These are phyloP conservation scores for Rosellinia necatrix DNA, from an alignment of 2,329 filamentous ascomycete genomes.

Conservation along the genomic window DNA sequence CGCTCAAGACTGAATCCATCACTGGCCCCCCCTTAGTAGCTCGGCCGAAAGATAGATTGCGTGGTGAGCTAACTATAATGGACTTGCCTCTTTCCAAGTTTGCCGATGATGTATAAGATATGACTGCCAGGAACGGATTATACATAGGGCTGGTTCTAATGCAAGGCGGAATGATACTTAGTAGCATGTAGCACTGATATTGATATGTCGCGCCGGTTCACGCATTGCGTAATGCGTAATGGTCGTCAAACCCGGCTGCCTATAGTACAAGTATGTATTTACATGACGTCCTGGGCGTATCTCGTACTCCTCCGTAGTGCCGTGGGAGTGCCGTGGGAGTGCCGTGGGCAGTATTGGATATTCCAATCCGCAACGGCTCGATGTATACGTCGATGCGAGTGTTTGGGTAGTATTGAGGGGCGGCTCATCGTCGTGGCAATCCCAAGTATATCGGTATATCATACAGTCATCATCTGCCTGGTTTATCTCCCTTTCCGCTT, in stretches of 20 bases:
- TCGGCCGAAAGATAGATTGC: not conserved
- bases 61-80: not conserved
- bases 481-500: conserved; percentile 73
- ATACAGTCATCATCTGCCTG: conserved; percentile 7
- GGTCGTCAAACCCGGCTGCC: conserved; percentile 4
- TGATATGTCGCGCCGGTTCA: conserved; percentile 5
- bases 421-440: conserved; percentile 12
- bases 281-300: conserved; percentile 13
- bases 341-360: not conserved
- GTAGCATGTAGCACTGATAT: conserved; percentile 8
- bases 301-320: not conserved
- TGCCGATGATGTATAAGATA: not conserved
- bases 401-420: not conserved
- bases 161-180: not conserved
- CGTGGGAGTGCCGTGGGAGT: not conserved
- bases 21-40: not conserved
- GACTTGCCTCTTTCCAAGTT: not conserved
- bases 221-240: conserved; percentile 1
- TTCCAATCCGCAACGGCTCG: not conserved
- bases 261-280: conserved; percentile 28
- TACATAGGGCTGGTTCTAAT: conserved; percentile 10
- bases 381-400: conserved; percentile 2
- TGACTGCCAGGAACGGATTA: not conserved
- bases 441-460: conserved; percentile 27
- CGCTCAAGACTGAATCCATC: not conserved